These are phyloP conservation scores for Mucor saturninus DNA, from an alignment of 371 early-diverging fungal species.

Conservation along the genomic window DNA sequence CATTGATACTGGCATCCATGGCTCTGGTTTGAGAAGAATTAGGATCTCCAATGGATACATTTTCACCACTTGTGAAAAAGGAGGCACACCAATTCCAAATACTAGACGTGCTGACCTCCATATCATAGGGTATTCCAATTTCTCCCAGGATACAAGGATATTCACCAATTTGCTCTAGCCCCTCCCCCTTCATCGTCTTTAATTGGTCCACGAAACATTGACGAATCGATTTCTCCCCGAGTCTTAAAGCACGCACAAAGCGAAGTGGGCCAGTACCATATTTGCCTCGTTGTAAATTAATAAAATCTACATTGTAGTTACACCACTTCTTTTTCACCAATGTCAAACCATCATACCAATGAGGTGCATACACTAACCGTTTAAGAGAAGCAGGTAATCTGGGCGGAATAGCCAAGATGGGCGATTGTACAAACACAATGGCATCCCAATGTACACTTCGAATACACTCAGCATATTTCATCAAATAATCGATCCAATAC, in stretches of 20 bases:
- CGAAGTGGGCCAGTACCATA: slow-evolving; percentile 58
- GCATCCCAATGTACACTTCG: slow-evolving; percentile 55
- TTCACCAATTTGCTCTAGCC: slow-evolving; percentile 45
- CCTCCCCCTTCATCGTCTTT: slow-evolving; percentile 58
- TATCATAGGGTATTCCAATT: slow-evolving; percentile 78
- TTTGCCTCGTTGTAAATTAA: slow-evolving; percentile 69
- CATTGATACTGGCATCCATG: slow-evolving; percentile 72
- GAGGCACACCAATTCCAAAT: slow-evolving; percentile 19
- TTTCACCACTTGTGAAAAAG: neutral
- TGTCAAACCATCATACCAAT: slow-evolving; percentile 80
- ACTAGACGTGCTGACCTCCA: slow-evolving; percentile 40
- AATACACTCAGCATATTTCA: slow-evolving; percentile 44
- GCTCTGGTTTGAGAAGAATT: slow-evolving; percentile 64
- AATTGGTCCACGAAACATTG: slow-evolving; percentile 66
- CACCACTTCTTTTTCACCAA: slow-evolving; percentile 72
- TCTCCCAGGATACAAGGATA: slow-evolving; percentile 60
- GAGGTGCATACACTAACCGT: slow-evolving; percentile 70
- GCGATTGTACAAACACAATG: slow-evolving; percentile 72
- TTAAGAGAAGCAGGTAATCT: slow-evolving; percentile 43
- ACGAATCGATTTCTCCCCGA: slow-evolving; percentile 66
- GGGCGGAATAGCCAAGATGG: slow-evolving; percentile 66
- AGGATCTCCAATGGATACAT: slow-evolving; percentile 15
- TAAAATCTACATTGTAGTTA: slow-evolving; percentile 67
- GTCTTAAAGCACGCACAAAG: slow-evolving; percentile 57
- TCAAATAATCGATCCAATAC: slow-evolving; percentile 64